Base-by-base conservation (phyloP, 2,329 filamentous ascomycete genomes). In the Aspergillus sp. region DNA sequence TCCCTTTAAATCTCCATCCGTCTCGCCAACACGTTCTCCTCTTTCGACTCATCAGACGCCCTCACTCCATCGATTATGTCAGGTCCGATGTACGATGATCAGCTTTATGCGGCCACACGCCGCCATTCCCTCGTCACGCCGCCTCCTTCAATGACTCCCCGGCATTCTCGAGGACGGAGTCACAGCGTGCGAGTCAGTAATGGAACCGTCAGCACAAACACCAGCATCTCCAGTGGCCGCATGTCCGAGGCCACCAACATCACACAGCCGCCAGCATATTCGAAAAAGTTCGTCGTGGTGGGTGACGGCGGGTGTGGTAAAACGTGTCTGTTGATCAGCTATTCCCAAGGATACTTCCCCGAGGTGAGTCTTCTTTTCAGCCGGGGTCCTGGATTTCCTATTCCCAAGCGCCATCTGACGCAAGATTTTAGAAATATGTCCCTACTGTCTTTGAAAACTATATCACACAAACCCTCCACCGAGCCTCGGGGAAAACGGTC, bases 401-500 rank as follows among this genome's bases (percentile, higher is more conserved):
- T 42, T 45, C 32, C 40, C 36, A 4, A n/a, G 30, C 7, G 38
- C 13, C 13, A 30, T 38, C 55, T 58, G 36, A 58, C 36, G 41
- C 44, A 11, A 30, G 8, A 17, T 16, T 19, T 41, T 66, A 99
- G 94, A 97, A 96, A 97, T 99, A 99, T 67, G 94, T 99, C 38
- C 94, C 94, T 3, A 99, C 94, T 2, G 94, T 99, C 48, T 99
- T 99, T 73, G 94, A 99, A 71, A 99, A 99, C 79, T 99, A 99
- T 83, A 97, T 99, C 76, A 96, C 94, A 50, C 93, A 96, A 73
- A 95, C 93, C 52, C 88, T 86, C 54, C 94, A 99, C 76, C 84
- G 86, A 59, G 84, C 86, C 42, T 89, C 88, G 11, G 92, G 93
- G 68, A 97, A 96, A 81, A 92, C 88, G 52, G 91, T 99, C 61